Evolutionary conservation across 208 protist species (phyloP).

Genomic region (Herpetomonas tarakana): DNA sequence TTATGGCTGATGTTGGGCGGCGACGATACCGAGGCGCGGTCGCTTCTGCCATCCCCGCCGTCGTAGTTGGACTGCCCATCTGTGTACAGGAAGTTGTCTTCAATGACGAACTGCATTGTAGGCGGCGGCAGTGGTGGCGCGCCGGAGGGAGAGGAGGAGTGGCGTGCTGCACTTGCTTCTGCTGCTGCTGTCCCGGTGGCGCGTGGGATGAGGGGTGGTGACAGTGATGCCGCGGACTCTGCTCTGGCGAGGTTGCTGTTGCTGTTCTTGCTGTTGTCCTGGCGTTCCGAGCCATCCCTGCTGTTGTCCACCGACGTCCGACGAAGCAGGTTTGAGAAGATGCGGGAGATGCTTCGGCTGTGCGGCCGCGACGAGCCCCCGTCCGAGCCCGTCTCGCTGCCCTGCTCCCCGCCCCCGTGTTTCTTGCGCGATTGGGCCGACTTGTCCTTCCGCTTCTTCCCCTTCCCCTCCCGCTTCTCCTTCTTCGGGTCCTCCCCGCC

Average conservation of each 20-base stretch:
- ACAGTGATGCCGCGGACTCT: too few species aligned
- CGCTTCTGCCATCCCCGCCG: not conserved
- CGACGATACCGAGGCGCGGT: too few species aligned
- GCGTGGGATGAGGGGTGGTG: too few species aligned
- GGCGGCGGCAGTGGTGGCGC: too few species aligned
- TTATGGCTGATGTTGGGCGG: too few species aligned
- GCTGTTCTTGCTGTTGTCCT: too few species aligned
- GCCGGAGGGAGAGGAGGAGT: too few species aligned
- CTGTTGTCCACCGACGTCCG: too few species aligned
- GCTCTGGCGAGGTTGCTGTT: too few species aligned
- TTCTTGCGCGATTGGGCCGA: not conserved
- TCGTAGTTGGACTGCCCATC: not conserved
- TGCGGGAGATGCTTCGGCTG: not conserved
- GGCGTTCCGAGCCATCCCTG: too few species aligned
- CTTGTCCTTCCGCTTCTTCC: not conserved
- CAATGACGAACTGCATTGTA: not conserved
- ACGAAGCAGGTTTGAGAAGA: not conserved
- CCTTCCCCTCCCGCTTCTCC: conserved; percentile 2
- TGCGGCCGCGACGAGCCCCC: too few species aligned
- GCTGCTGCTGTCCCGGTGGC: not conserved
- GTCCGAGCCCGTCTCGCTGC: not conserved
- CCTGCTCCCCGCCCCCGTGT: not conserved
- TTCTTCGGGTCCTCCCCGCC: not conserved
- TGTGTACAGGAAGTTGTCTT: not conserved
- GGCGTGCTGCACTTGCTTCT: not conserved